phyloP scores from a whole-genome alignment of 2,329 filamentous ascomycete species.

The Aspergillus intermedius region DNA sequence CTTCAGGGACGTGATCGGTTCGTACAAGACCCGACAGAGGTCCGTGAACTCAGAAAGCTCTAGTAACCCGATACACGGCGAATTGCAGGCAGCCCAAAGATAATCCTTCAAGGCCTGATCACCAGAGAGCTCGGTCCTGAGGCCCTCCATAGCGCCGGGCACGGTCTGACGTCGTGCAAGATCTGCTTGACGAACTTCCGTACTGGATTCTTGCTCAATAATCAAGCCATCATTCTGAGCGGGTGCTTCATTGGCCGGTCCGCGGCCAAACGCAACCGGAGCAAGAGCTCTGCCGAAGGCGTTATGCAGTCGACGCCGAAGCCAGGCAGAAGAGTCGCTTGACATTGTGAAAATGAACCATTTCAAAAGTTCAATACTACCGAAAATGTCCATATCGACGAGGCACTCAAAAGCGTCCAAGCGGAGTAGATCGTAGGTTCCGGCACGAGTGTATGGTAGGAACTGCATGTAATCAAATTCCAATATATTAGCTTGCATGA shows the following conservation, averaged over 20 bases:
- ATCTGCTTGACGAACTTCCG: constrained; percentile 47
- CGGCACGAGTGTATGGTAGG: constrained; percentile 54
- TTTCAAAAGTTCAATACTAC: constrained; percentile 45
- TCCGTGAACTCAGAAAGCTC: constrained; percentile 54
- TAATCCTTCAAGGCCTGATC: constrained; percentile 47
- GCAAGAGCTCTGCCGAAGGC: constrained; percentile 52
- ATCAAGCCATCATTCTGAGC: constrained; percentile 42
- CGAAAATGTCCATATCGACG: constrained; percentile 49
- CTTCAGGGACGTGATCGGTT: constrained; percentile 43
- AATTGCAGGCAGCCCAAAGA: constrained; percentile 52
- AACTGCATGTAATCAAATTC: constrained; percentile 52
- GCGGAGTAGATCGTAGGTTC: constrained; percentile 56
- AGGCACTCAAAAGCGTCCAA: constrained; percentile 54
- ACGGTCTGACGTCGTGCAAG: constrained; percentile 51
- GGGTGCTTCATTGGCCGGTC: constrained; percentile 25
- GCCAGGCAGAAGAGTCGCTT: constrained; percentile 52
- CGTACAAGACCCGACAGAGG: constrained; percentile 52
- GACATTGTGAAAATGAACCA: constrained; percentile 54
- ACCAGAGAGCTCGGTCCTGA: constrained; percentile 48
- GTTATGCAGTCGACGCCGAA: constrained; percentile 48
- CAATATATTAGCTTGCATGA: constrained; percentile 49
- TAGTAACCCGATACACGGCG: constrained; percentile 43
- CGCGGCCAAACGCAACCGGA: constrained; percentile 53
- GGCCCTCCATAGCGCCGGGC: constrained; percentile 51
- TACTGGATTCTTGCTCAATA: constrained; percentile 51